Base-by-base conservation (phyloP, 257 asterid genomes). In the Sherardia arvensis region DNA sequence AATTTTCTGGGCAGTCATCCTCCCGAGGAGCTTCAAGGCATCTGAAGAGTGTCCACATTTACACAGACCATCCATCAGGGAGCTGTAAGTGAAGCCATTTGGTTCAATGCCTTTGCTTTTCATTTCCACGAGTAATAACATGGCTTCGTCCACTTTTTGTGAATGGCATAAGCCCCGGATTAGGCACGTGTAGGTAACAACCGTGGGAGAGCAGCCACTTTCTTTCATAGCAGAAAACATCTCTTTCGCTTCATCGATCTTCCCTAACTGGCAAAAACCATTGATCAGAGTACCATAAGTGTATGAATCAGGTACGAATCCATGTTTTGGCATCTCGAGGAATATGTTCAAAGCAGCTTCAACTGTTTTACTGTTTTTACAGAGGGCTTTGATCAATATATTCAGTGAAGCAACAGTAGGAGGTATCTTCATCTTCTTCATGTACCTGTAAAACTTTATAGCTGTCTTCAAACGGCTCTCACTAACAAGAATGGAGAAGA, bases 61-160 rank as follows among this genome's bases (percentile, higher is more conserved):
- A 84, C 97, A 90, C 30, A 90, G 94, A 48, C 96, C 97, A 36
- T 93, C 95, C 71, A 93, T 85, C 22, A 93, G 75, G 57, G 90
- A 81, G 69, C 92, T 83, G 64, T 93, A 90, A 47, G 97, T 87
- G 56, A 90, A 83, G n/a, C 87, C 88, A 71, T 90, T 90, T 21
- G 99, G 96, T 65, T 90, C 86, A 32, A 90, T 74, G 21, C 83
- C 82, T 74, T 79, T 83, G 65, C 51, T 77, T 74, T 86, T 84
- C 97, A 90, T 90, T 77, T 81, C 89, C 77, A 81, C 83, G 11
- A 89, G 66, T 68, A 90, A 75, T 47, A 76, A 75, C 80, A 83
- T 32, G 8, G 95, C 96, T 55, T 81, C 95, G 4, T 76, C 85
- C 82, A 93, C 58, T 61, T 70, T 75, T 73, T 80, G 84, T 22